These are phyloP conservation scores for Monosporascus sp. DNA, from an alignment of 2,329 filamentous ascomycete species.

Conservation along the genomic window DNA sequence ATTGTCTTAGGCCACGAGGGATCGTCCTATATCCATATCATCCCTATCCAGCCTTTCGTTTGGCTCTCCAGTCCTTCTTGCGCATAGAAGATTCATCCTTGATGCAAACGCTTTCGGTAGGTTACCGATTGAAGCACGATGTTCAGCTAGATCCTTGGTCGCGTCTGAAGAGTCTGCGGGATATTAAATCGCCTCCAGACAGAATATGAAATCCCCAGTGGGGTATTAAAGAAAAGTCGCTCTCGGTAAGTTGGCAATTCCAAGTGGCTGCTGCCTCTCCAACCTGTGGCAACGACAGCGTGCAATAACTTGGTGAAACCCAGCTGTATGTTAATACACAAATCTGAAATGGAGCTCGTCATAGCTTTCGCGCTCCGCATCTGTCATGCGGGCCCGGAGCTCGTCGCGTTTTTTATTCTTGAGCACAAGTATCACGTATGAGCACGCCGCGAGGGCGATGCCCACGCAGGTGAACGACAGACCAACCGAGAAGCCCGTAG, in stretches of 20 bases:
- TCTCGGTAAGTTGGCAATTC: background rate
- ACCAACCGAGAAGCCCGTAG: constrained; percentile 31
- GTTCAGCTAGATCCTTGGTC: too few species aligned
- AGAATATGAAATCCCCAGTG: too few species aligned
- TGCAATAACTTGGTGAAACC: background rate
- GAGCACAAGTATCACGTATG: constrained; percentile 7
- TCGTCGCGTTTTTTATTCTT: constrained; percentile 16
- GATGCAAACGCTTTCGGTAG: too few species aligned
- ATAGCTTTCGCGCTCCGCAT: constrained; percentile 14
- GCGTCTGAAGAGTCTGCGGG: too few species aligned
- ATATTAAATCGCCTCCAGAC: too few species aligned
- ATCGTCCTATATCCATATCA: too few species aligned
- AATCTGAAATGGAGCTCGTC: constrained; percentile 20
- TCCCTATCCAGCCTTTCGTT: too few species aligned
- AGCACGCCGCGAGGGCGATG: constrained; percentile 11
- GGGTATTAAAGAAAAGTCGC: too few species aligned
- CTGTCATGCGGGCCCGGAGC: constrained; percentile 13
- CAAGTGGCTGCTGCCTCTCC: background rate
- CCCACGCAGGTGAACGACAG: constrained; percentile 23
- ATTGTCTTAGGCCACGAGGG: too few species aligned
- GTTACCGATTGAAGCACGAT: too few species aligned
- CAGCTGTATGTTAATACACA: constrained; percentile 11
- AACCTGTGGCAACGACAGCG: background rate
- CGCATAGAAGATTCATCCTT: too few species aligned
- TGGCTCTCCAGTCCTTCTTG: too few species aligned